Evolutionary conservation across 805 yeast species (phyloP).

Genomic region (Maudiozyma barnettii): DNA sequence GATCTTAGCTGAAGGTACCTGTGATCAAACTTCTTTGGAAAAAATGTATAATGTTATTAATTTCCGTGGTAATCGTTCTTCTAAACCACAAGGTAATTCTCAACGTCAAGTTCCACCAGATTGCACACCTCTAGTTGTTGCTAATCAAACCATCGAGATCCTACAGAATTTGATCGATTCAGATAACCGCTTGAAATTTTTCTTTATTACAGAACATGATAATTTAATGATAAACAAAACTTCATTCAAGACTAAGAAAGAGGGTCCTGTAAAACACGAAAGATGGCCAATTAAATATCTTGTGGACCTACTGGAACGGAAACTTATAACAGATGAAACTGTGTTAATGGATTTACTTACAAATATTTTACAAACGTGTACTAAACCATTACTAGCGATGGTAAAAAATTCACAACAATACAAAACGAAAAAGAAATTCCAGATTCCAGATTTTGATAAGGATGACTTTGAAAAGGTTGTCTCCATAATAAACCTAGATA

Average conservation of each 20-base stretch:
- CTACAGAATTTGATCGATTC: slow-evolving; percentile 60
- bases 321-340: slow-evolving; percentile 60
- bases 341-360: slow-evolving; percentile 70
- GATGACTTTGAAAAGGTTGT: slow-evolving; percentile 53
- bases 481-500: slow-evolving; percentile 63
- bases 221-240: slow-evolving; percentile 32
- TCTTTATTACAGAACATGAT: slow-evolving; percentile 73
- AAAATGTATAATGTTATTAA: slow-evolving; percentile 50
- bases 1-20: slow-evolving; percentile 67
- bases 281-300: slow-evolving; percentile 69
- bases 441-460: slow-evolving; percentile 57
- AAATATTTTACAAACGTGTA: slow-evolving; percentile 63
- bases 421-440: slow-evolving; percentile 26
- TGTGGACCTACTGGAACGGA: slow-evolving; percentile 51
- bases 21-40: slow-evolving; percentile 51
- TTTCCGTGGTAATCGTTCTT: slow-evolving; percentile 34
- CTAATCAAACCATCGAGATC: slow-evolving; percentile 69
- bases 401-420: slow-evolving; percentile 33
- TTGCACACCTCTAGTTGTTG: slow-evolving; percentile 60
- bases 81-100: slow-evolving; percentile 7
- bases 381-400: slow-evolving; percentile 57
- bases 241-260: slow-evolving; percentile 28
- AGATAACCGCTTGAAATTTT: slow-evolving; percentile 59
- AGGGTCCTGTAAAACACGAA: slow-evolving; percentile 27
- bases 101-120: slow-evolving; percentile 41